Percentiles rank a stretch among this genome's conserved stretches.
Conservation (phyloP, 2,329 filamentous ascomycete species). For the Penicillium sp. region DNA sequence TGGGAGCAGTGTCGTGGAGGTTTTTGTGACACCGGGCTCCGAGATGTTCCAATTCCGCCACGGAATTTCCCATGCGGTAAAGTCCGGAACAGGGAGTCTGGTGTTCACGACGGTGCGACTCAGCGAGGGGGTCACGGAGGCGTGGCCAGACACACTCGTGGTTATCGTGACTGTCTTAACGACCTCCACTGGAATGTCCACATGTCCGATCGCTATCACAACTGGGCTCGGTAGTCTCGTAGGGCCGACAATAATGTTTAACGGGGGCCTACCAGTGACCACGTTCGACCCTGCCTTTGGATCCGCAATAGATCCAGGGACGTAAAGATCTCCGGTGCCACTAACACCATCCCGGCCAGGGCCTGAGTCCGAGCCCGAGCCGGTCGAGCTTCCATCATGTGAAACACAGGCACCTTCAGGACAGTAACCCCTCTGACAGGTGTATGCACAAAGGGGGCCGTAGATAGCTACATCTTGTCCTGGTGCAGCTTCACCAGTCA, state of each 20-base stretch:
- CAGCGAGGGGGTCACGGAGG: slow-evolving; percentile 6
- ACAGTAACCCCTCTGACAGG: neutral
- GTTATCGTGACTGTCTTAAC: slow-evolving; percentile 1
- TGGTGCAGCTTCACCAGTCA: neutral
- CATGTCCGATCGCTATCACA: neutral
- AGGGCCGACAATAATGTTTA: slow-evolving; percentile 4
- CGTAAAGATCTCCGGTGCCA: neutral
- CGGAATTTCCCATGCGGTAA: slow-evolving; percentile 3
- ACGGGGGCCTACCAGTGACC: neutral
- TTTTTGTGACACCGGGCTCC: neutral
- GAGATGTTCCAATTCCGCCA: slow-evolving; percentile 14
- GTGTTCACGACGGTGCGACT: slow-evolving; percentile 7
- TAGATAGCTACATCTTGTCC: neutral
- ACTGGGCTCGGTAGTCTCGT: neutral
- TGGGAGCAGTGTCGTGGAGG: slow-evolving; percentile 3
- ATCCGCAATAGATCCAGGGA: neutral
- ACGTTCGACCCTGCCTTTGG: neutral
- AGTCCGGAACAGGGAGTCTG: slow-evolving; percentile 3
- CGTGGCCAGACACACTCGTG: neutral
- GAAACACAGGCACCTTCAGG: neutral
- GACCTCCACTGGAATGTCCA: slow-evolving; percentile 1
- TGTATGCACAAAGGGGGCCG: neutral
- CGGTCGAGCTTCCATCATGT: neutral
- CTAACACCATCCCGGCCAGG: neutral
- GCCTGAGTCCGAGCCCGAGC: no score